Evolutionary conservation across 106 monocot species (phyloP).

Genomic region (Gastrodia elata): DNA sequence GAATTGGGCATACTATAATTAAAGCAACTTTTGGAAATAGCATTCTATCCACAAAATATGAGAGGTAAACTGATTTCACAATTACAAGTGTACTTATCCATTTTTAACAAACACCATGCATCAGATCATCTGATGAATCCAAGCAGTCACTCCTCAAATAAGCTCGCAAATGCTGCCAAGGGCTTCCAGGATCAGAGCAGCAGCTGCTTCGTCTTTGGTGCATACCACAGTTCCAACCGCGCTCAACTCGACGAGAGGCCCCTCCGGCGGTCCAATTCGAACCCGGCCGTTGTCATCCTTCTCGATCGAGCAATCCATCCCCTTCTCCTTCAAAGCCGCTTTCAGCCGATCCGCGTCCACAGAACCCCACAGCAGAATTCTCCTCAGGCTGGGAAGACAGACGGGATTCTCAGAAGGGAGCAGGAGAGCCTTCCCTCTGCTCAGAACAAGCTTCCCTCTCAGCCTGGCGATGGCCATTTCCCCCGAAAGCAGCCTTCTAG

Average conservation of each 20-base stretch:
- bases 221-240: constrained; percentile 18
- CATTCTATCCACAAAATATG: no score
- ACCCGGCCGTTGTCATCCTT: background rate
- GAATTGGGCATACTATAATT: no score
- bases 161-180: constrained; percentile 26
- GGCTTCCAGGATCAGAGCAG: constrained; percentile 24
- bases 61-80: no score
- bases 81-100: no score
- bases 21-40: no score
- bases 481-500: constrained; percentile 22
- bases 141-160: constrained; percentile 12
- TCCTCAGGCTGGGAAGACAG: constrained; percentile 6
- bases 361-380: constrained; percentile 27
- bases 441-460: constrained; percentile 27
- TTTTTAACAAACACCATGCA: no score
- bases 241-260: constrained; percentile 29
- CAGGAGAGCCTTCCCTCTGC: constrained; percentile 33
- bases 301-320: constrained; percentile 19
- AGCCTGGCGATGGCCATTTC: constrained; percentile 52
- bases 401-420: constrained; percentile 8
- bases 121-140: no score
- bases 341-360: constrained; percentile 25
- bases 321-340: constrained; percentile 26
- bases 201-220: constrained; percentile 16
- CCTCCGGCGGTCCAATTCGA: constrained; percentile 10